Base-by-base conservation (phyloP, 306 rosid species). In the Lablab purpureus region DNA sequence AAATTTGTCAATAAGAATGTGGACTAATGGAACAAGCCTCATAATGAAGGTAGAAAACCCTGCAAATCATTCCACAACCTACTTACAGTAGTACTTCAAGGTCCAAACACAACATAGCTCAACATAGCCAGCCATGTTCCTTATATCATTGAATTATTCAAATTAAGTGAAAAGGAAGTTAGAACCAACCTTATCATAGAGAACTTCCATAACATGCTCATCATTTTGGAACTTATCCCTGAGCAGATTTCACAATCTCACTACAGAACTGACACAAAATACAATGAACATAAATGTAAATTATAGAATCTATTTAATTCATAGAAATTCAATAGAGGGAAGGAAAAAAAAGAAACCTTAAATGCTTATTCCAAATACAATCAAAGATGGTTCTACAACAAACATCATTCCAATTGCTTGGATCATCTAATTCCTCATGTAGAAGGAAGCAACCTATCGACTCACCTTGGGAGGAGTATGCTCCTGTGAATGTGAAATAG, bases 181-280 rank as follows among this genome's bases (percentile, higher is more conserved):
- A 45, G 50, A 80, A 63, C 87, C 70, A 85, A 94, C 97, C 97
- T 94, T 89, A 82, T 87, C 85, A 73, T 85, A 93, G 84, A 90
- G 76, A 73, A 80, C 64, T 72, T 85, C 90, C 62, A 77, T 83
- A 14, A 80, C 77, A 22, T 63, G 62, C 64, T 86, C 93, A 46
- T 94, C 89, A 32, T 43, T 60, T 45, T 78, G 79, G 81, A 84
- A 73, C 76, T 85, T 86, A 50, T 87, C 84, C 89, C 84, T 88
- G 82, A 92, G 86, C 77, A 88, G 97, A 90, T 88, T 85, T 78
- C 89, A 83, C 80, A 94, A 85, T 80, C 82, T 85, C 73, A 86
- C 72, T 8, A 92, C 94, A 81, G 87, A 66, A 76, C 97, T 94
- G 78, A 14, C 75, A 54, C 28, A 85, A 81, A 70, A 68, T 27